Base-by-base conservation (phyloP, 2,329 filamentous ascomycete genomes). In the Xylariaceae sp. region DNA sequence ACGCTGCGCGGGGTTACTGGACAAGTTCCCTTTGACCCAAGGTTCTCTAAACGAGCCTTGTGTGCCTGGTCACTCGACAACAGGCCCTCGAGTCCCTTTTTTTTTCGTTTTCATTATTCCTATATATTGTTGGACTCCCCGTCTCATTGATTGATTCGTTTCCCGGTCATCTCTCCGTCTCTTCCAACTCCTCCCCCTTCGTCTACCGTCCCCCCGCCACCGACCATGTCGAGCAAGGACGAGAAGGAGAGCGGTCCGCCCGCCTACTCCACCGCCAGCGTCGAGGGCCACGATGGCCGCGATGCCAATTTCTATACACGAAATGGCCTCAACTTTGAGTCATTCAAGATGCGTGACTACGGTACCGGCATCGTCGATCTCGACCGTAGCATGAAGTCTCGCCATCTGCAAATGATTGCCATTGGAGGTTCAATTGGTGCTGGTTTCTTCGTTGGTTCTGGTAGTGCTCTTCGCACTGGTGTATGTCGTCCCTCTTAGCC, bases 391-490 rank as follows among this genome's bases (percentile, higher is more conserved):
- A 75, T 79, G 70, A 75, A 77, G 64, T 71, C 72, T 31, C 72
- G 76, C 53, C 76, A 79, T 67, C 66, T 79, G 60, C 74, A 79
- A 68, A 78, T 78, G 76, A 78, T 78, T 62, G 76, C 75, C 56
- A 78, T 79, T 44, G 76, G 77, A 59, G 77, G 77, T 58, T 79
- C 78, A 29, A 84, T 84, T 45, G 80, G 80, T 65, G 80, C 80
- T 57, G 80, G 80, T 70, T 81, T 84, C 73, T 84, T 83, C 68
- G 80, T 84, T 58, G 80, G 80, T 63, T 80, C 78, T 8, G 80
- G 80, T 56, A 67, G 71, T 58, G 78, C 78, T 53, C 70, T 83
- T 9, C 59, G 62, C 57, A 74, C 64, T 29, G 79, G 79, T 68
- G 73, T 74, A 69, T 60, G 72, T 67, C 3, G 44, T 43, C 43